Percentiles rank a stretch among this genome's conserved stretches.
Evolutionary conservation across 306 rosid species (phyloP).

Genomic region (Vigna radiata): DNA sequence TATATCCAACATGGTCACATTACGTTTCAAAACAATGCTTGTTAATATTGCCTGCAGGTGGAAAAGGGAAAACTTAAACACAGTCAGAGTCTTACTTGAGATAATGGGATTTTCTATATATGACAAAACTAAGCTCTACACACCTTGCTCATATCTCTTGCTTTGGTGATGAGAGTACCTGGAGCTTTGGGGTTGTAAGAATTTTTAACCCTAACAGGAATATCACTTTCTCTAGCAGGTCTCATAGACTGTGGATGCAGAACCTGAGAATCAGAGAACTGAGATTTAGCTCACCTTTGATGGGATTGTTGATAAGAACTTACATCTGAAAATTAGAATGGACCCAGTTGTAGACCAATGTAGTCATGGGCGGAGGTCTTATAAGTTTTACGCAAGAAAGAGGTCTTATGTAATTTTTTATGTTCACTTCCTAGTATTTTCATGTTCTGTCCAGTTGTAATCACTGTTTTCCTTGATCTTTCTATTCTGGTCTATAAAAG

Average conservation of each 20-base stretch:
- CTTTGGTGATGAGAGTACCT: constrained; percentile 88
- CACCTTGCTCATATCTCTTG: constrained; percentile 94
- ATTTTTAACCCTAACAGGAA: constrained; percentile 97
- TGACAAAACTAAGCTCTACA: constrained; percentile 41
- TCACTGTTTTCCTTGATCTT: too few species aligned
- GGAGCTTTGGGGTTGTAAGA: constrained; percentile 98
- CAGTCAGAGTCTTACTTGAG: constrained; percentile 17
- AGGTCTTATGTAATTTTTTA: too few species aligned
- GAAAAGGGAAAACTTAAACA: constrained; percentile 39
- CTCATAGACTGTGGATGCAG: constrained; percentile 99
- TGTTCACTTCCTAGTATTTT: too few species aligned
- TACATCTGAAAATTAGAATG: too few species aligned
- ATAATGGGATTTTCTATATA: constrained; percentile 32
- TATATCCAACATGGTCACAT: constrained; percentile 98
- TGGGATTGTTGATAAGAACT: neutral
- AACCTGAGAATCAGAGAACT: constrained; percentile 65
- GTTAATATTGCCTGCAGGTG: constrained; percentile 85
- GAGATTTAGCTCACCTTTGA: neutral
- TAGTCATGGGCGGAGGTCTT: too few species aligned
- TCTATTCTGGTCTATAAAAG: too few species aligned
- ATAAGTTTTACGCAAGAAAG: too few species aligned
- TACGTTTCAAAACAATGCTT: constrained; percentile 92
- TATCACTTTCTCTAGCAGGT: constrained; percentile 97
- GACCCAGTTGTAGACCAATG: too few species aligned
- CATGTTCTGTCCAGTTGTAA: too few species aligned